A percentile compares a stretch with the other conserved stretches of the same genome.
These are phyloP conservation scores for Dictyostelium brefeldianum DNA, from an alignment of 78 protist species.

Conservation along the genomic window DNA sequence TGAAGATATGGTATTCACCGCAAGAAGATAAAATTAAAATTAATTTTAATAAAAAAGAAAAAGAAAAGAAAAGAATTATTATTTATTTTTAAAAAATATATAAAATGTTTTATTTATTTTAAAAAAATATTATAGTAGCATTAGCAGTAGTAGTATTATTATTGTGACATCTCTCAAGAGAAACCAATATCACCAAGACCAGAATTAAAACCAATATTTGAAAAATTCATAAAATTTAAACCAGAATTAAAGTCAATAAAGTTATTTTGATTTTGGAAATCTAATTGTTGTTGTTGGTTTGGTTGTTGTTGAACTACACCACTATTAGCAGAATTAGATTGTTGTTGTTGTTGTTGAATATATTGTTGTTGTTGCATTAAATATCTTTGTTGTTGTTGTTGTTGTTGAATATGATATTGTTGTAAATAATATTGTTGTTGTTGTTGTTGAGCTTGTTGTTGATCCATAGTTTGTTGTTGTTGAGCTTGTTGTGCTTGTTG, in stretches of 20 bases:
- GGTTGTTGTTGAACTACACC: neutral
- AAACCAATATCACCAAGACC: constrained; percentile 43
- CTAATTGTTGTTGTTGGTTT: constrained; percentile 13
- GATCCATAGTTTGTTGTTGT: constrained; percentile 27
- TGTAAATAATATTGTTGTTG: constrained; percentile 43
- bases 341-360: neutral
- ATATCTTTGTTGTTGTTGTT: constrained; percentile 29
- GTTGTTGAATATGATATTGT: constrained; percentile 40
- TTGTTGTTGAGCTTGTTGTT: constrained; percentile 52
- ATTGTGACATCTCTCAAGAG: neutral
- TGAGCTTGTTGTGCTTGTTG: constrained; percentile 40
- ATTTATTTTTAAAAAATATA: too few relatives aligned
- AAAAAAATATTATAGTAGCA: too few relatives aligned
- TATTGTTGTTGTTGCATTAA: constrained; percentile 13
- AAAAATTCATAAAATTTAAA: constrained; percentile 28
- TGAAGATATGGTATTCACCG: constrained; percentile 60
- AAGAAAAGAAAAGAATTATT: neutral
- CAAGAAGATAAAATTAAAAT: constrained; percentile 49
- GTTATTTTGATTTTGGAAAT: neutral
- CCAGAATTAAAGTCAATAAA: constrained; percentile 44
- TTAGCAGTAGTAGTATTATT: too few relatives aligned
- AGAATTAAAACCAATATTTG: constrained; percentile 21
- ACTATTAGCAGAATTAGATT: too few relatives aligned
- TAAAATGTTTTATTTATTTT: too few relatives aligned
- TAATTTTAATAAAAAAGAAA: too few relatives aligned